Evolutionary conservation across 1,139 yeast genomes (phyloP).

Genomic region (Pichia sp.): DNA sequence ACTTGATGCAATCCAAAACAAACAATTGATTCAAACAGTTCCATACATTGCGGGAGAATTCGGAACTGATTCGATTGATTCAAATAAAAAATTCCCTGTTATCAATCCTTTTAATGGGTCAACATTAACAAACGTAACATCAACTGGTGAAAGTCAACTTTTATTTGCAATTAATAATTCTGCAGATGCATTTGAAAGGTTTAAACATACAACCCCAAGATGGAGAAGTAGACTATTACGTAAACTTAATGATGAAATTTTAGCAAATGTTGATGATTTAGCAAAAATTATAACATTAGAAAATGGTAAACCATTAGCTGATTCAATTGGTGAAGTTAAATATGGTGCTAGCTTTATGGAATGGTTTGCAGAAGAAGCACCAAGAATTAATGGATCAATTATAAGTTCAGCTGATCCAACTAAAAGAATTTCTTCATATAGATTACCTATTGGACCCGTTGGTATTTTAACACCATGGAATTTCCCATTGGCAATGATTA

Average conservation of each 20-base stretch:
- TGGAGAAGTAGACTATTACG: constrained; percentile 63
- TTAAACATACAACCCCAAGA: constrained; percentile 50
- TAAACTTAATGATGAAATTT: constrained; percentile 54
- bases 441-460: constrained; percentile 85
- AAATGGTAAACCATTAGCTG: constrained; percentile 76
- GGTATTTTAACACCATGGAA: constrained; percentile 96
- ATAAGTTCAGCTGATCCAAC: constrained; percentile 56
- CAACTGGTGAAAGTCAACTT: constrained; percentile 47
- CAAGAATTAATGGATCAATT: constrained; percentile 65
- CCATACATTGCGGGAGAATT: constrained; percentile 72
- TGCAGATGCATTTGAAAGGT: constrained; percentile 50
- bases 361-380: constrained; percentile 87
- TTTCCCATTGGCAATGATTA: constrained; percentile 91
- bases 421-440: constrained; percentile 57
- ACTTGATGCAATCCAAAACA: constrained; percentile 14
- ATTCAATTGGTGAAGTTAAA: constrained; percentile 69
- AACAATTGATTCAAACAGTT: constrained; percentile 46
- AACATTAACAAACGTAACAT: constrained; percentile 50
- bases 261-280: constrained; percentile 64
- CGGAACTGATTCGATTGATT: constrained; percentile 37
- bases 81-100: constrained; percentile 44
- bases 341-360: constrained; percentile 78
- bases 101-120: constrained; percentile 69
- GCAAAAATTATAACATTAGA: constrained; percentile 71
- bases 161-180: constrained; percentile 61